Percentiles rank a stretch among this genome's conserved stretches.
phyloP scores from a whole-genome alignment of 345 rosid genomes.

The Corchorus olitorius region DNA sequence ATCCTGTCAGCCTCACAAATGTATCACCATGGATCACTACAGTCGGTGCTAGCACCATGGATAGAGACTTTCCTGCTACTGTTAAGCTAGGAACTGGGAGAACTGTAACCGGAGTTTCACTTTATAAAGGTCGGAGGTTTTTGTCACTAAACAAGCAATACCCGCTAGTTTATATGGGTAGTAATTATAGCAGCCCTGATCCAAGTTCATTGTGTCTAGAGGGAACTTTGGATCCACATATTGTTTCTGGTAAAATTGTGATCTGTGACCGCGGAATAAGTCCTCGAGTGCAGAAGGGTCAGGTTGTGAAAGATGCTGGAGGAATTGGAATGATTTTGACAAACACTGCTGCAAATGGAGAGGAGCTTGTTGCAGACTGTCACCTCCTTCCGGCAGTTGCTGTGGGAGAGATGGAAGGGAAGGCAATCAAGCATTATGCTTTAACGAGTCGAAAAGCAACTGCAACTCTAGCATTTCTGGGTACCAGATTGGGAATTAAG shows the following conservation, averaged over 20 bases:
- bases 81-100: slow-evolving; percentile 52
- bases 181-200: slow-evolving; percentile 53
- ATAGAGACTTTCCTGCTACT: slow-evolving; percentile 69
- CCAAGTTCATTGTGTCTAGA: slow-evolving; percentile 63
- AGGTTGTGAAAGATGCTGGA: slow-evolving; percentile 64
- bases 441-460: slow-evolving; percentile 42
- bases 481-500: slow-evolving; percentile 58
- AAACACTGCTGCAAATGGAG: slow-evolving; percentile 75
- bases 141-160: slow-evolving; percentile 40
- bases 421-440: slow-evolving; percentile 59
- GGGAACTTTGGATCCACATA: slow-evolving; percentile 50
- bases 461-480: slow-evolving; percentile 51
- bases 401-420: slow-evolving; percentile 82
- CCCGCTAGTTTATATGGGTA: slow-evolving; percentile 61
- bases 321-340: slow-evolving; percentile 70
- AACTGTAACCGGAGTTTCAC: slow-evolving; percentile 54
- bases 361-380: slow-evolving; percentile 88
- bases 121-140: slow-evolving; percentile 53
- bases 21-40: slow-evolving; percentile 87
- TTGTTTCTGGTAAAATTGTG: slow-evolving; percentile 68
- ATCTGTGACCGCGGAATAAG: slow-evolving; percentile 72
- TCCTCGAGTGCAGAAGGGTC: slow-evolving; percentile 66
- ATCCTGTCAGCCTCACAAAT: slow-evolving; percentile 60
- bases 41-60: slow-evolving; percentile 81
- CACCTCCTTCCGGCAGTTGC: slow-evolving; percentile 86